Conservation (phyloP, 352 stramenopile genomes). For the Phytopythium helicoides region DNA sequence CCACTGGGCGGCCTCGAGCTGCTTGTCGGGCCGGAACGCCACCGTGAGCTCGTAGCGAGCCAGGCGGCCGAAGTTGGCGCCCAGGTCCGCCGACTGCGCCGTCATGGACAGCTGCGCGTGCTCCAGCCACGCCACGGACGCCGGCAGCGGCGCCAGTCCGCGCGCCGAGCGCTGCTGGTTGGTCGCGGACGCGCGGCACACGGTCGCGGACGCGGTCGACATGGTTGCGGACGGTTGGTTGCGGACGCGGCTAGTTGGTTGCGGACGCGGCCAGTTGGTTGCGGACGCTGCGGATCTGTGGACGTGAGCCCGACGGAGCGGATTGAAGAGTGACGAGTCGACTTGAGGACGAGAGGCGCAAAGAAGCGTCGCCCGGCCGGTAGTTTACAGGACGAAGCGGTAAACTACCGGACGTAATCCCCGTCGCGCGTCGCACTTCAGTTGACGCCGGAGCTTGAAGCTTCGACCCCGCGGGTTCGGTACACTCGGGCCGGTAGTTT, state of each 20-base stretch:
- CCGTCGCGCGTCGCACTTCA: too few relatives aligned
- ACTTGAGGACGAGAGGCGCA: constrained; percentile 1
- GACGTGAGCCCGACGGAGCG: too few relatives aligned
- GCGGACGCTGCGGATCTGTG: too few relatives aligned
- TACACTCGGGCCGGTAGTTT: too few relatives aligned
- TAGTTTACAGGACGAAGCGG: too few relatives aligned
- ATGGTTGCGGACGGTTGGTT: background rate
- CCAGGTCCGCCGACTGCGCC: constrained; percentile 8
- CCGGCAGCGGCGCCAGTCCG: constrained; percentile 18
- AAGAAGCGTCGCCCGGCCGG: background rate
- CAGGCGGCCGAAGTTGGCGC: constrained; percentile 13
- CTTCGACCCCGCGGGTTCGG: too few relatives aligned
- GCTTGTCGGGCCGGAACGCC: constrained; percentile 16
- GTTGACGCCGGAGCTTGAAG: too few relatives aligned
- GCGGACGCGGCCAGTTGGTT: too few relatives aligned
- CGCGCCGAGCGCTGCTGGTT: constrained; percentile 18
- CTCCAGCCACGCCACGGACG: constrained; percentile 32
- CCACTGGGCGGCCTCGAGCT: constrained; percentile 29
- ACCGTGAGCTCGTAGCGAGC: constrained; percentile 34
- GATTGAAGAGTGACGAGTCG: background rate
- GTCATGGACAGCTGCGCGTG: constrained; percentile 24
- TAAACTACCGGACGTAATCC: too few relatives aligned
- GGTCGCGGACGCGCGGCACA: constrained; percentile 4
- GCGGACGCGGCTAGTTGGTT: background rate
- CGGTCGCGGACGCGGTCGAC: background rate